Evolutionary conservation across 345 rosid species (phyloP), one percentile per base, ranked within the genome.

Genomic region (Turnera subulata): DNA sequence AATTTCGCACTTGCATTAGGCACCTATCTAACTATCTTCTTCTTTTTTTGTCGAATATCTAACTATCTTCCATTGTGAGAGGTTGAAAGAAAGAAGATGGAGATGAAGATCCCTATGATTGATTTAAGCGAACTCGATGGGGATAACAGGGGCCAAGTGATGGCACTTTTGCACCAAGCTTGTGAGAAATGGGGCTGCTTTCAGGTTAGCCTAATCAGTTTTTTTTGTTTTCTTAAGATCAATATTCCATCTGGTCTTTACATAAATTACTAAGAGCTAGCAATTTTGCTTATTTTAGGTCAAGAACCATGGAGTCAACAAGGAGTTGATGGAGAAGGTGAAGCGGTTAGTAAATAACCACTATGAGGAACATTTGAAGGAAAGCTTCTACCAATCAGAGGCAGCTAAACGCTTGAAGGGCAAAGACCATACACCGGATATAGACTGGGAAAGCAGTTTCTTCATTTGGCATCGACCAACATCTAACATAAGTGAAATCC

Each of bases 131-230:
- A 85, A 43, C 73, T 88, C 23, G 72, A 79, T 52, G 91, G 96
- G 12, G 84, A 82, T 59, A 80, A 76, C 52, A 80, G 78, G 69
- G 65, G 69, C 81, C 70, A 79, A 56, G 80, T 81, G 12, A 76
- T 85, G 93, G 78, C 84, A 16, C 69, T 61, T 63, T 91, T 91
- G 59, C 82, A 85, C 22, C 76, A 85, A 65, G 97, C 94, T 57
- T 88, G 96, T 59, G 85, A 82, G 77, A 79, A 88, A 64, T 85
- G 89, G 91, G 96, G 97, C 21, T 88, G 76, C 78, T 82, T 88
- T 67, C 81, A 76, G 97, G 96, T 90, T 49, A 1, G 10, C 29
- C 12, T 20, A 0, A 11, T 11, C n/a, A 16, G 45, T 42, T 16
- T 11, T 2, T 42, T 42, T 42, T 42, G 12, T 42, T 42, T 42